Conservation (phyloP, 2,329 filamentous ascomycete species). For the Aspergillus flavus region DNA sequence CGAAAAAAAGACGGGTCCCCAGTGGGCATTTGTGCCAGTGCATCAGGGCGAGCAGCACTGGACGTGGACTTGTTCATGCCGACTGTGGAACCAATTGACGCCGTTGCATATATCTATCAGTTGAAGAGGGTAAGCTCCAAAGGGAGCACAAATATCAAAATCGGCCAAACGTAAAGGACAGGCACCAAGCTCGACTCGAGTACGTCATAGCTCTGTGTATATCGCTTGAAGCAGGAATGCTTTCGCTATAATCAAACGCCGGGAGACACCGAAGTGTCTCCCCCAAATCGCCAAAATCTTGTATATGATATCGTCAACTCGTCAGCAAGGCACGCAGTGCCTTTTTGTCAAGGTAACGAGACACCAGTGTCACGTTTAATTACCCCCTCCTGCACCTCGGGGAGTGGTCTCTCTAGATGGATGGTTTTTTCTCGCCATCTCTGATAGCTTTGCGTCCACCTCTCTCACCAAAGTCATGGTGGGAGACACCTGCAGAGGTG, state of each 20-base stretch:
- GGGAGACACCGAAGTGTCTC: neutral
- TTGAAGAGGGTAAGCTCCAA: neutral
- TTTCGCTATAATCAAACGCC: slow-evolving; percentile 2
- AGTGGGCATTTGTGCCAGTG: neutral
- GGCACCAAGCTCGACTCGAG: neutral
- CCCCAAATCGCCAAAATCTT: neutral
- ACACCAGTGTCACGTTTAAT: slow-evolving; percentile 1
- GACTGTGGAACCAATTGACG: neutral
- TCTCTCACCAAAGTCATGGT: slow-evolving; percentile 4
- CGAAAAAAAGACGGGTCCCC: neutral
- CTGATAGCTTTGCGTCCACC: neutral
- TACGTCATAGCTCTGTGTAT: neutral
- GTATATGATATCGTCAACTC: slow-evolving; percentile 1
- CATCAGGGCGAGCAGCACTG: neutral
- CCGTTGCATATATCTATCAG: neutral
- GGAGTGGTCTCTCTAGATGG: neutral
- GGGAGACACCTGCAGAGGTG: slow-evolving; percentile 19
- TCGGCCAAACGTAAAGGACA: neutral
- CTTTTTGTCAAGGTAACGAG: slow-evolving; percentile 3
- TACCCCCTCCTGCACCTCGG: neutral
- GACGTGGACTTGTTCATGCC: neutral
- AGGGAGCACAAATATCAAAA: neutral
- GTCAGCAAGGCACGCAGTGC: slow-evolving; percentile 1
- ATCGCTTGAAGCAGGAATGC: neutral
- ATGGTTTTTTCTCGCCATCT: neutral